Evolutionary conservation across 805 yeast genomes (phyloP), one percentile per base, ranked within the genome.

Genomic region (Lipomyces lipofer): DNA sequence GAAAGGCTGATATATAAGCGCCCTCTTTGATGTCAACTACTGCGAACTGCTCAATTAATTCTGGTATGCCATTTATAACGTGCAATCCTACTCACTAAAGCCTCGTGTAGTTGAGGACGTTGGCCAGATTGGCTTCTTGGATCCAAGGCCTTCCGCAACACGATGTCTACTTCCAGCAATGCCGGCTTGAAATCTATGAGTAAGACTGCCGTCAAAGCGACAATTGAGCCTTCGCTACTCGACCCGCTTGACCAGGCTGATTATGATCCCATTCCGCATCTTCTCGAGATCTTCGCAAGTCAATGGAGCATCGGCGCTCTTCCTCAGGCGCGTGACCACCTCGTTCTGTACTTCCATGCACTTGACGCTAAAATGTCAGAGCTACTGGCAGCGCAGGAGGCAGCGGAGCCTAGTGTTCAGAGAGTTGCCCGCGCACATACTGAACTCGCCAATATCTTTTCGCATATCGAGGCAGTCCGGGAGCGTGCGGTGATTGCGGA

Each of bases 401-500:
- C 58, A 1, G 61, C 61, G 4, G 56, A 45, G 46, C 58, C 61
- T 3, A 54, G 59, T 19, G 54, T 54, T 2, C 52, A 49, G 58
- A 44, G 61, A 3, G 61, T 57, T n/a, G 59, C 61, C 13, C 40
- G 35, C 9, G 61, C 61, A 12, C 61, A 57, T n/a, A 43, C 48
- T 1, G 61, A 57, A 32, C 39, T 56, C 15, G 35, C 50, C 15
- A 52, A 38, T 13, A 45, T 54, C 38, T 50, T 48, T 28, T 24
- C 64, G 51, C 54, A 79, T 44, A 79, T 84, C 50, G 69, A 73
- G 17, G 70, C 71, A 6, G 78, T 85, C 43, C 77, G 79, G 58
- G 49, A 61, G 5, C 70, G 79, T 43, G 81, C 91, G 0, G 63
- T 65, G 6, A 63, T 70, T 4, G 86, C 95, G 0, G 89, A 85